Percentiles rank a stretch among this genome's conserved stretches.
Conservation (phyloP, 371 early-diverging fungal species). For the Amoeboaphelidium protococcarum region DNA sequence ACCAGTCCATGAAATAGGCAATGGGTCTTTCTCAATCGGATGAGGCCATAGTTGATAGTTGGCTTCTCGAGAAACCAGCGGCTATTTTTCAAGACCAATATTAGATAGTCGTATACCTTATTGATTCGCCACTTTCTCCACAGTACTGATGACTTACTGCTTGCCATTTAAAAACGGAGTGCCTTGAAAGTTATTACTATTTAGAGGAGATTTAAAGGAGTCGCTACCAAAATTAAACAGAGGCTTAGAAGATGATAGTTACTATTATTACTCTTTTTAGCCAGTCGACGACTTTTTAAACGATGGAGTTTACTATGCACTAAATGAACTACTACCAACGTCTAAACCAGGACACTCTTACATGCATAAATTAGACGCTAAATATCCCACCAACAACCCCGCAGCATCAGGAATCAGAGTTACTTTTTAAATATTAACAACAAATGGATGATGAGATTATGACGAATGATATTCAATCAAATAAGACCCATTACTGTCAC, state of each 20-base stretch:
- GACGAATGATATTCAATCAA: background rate
- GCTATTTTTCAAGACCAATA: background rate
- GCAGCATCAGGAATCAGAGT: background rate
- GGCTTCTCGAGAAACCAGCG: background rate
- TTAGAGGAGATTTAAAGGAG: background rate
- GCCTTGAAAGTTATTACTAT: too few species aligned
- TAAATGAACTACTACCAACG: background rate
- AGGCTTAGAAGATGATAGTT: background rate
- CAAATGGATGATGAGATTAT: background rate
- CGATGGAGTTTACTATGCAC: too few species aligned
- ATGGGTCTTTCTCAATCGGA: background rate
- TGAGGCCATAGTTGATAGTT: background rate
- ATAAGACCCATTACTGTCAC: background rate
- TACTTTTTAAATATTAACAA: background rate
- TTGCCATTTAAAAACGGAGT: background rate
- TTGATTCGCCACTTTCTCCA: background rate
- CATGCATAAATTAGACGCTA: background rate
- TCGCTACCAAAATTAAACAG: background rate
- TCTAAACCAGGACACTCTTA: background rate
- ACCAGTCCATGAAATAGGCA: background rate
- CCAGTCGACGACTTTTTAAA: too few species aligned
- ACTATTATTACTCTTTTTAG: background rate
- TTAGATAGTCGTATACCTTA: background rate
- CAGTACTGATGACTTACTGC: background rate
- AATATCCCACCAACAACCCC: background rate